These are phyloP conservation scores for Chlamydomonas sp. DNA, from an alignment of 139 green algal species.

Conservation along the genomic window DNA sequence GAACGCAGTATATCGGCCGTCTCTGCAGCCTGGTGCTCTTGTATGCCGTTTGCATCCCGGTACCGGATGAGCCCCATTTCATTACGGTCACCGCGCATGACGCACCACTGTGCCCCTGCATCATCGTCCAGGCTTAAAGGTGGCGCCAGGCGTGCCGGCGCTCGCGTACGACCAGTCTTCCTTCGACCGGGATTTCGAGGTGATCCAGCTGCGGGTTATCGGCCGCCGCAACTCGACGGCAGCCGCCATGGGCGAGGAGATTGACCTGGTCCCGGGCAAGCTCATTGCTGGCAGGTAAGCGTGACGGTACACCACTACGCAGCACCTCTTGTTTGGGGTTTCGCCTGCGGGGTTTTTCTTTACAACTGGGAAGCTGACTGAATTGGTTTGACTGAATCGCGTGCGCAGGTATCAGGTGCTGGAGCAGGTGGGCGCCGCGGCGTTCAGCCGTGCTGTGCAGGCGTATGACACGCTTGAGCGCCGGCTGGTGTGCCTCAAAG, in stretches of 20 bases:
- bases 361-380: neutral
- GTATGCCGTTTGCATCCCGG: no score
- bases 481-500: constrained; percentile 92
- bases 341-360: constrained; percentile 42
- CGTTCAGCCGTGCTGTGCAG: constrained; percentile 92
- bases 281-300: constrained; percentile 89
- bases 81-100: neutral
- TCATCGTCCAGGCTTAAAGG: neutral
- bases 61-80: no score
- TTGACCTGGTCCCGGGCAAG: constrained; percentile 26
- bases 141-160: constrained; percentile 3
- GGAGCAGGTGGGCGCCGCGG: constrained; percentile 88
- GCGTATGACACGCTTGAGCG: constrained; percentile 88
- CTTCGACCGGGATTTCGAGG: constrained; percentile 70
- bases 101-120: neutral
- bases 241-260: constrained; percentile 33
- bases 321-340: neutral
- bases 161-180: constrained; percentile 48
- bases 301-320: neutral
- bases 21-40: no score
- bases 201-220: constrained; percentile 77
- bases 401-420: constrained; percentile 69
- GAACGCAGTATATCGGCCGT: no score
- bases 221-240: constrained; percentile 71
- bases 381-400: neutral